These are phyloP conservation scores for Carallia brachiata DNA, from an alignment of 345 rosid species.

Conservation along the genomic window DNA sequence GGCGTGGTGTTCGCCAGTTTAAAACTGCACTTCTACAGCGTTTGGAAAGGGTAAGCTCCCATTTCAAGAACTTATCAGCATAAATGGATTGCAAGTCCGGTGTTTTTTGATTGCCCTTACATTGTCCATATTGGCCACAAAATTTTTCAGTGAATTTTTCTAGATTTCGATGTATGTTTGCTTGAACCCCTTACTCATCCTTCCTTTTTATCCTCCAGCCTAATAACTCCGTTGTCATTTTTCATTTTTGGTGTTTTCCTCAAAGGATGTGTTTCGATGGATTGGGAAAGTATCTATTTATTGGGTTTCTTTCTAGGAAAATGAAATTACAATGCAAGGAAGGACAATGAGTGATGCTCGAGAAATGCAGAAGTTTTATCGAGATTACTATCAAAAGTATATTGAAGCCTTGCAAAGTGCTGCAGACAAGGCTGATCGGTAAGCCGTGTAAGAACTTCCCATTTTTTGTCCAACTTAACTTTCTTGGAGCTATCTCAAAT, in stretches of 20 bases:
- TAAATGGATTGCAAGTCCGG: background rate
- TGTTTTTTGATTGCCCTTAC: too few relatives aligned
- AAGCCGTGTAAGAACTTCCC: constrained; percentile 19
- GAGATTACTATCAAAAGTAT: constrained; percentile 77
- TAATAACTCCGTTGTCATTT: background rate
- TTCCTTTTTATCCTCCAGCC: background rate
- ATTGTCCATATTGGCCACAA: too few relatives aligned
- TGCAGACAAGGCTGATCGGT: constrained; percentile 97
- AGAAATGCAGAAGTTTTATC: constrained; percentile 89
- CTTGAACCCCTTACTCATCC: too few relatives aligned
- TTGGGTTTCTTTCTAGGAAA: constrained; percentile 43
- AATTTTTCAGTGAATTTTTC: too few relatives aligned
- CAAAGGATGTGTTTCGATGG: background rate
- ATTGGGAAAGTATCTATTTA: background rate
- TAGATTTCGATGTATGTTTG: too few relatives aligned
- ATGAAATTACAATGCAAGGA: constrained; percentile 61
- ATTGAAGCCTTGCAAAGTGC: constrained; percentile 84
- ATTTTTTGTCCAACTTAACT: background rate
- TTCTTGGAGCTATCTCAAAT: constrained; percentile 1
- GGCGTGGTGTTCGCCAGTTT: constrained; percentile 98
- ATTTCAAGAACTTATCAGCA: background rate
- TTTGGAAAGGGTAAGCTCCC: constrained; percentile 67
- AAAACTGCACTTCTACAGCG: constrained; percentile 99
- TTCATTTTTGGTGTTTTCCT: background rate
- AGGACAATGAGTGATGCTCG: constrained; percentile 88